Percentiles rank a stretch among this genome's conserved stretches.
Conservation (phyloP, 139 green algal species). For the Chlorokybus atmophyticus region DNA sequence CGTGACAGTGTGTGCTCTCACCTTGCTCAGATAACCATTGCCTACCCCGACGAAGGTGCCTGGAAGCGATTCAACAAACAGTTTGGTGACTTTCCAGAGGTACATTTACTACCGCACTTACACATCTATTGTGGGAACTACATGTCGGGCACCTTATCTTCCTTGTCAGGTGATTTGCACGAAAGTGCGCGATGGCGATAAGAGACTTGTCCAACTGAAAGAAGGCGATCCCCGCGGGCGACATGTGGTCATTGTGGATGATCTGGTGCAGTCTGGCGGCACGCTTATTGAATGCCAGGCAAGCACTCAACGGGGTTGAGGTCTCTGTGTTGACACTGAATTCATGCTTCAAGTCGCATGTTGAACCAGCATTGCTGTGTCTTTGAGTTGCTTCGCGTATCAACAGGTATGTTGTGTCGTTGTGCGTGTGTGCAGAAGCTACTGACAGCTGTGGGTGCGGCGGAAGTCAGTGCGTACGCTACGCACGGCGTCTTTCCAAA, state of each 20-base stretch:
- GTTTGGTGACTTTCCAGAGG: constrained; percentile 1
- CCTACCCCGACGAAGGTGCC: constrained; percentile 94
- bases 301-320: no score
- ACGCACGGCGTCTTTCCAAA: constrained; percentile 96
- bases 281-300: constrained; percentile 89
- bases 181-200: constrained; percentile 88
- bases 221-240: constrained; percentile 70
- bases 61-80: constrained; percentile 94
- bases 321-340: no score
- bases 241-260: constrained; percentile 96
- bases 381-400: no score
- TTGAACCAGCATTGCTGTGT: no score
- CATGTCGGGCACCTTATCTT: neutral
- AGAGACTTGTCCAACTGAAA: constrained; percentile 88
- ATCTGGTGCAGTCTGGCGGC: constrained; percentile 89
- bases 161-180: constrained; percentile 83
- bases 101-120: neutral
- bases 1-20: neutral
- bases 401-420: no score
- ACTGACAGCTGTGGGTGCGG: constrained; percentile 50
- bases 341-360: no score
- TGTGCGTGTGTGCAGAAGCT: constrained; percentile 35
- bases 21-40: constrained; percentile 56
- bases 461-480: constrained; percentile 80
- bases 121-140: no score